Evolutionary conservation across 2,329 filamentous ascomycete genomes (phyloP), one percentile per base, ranked within the genome.

Genomic region (Alternaria conjuncta): DNA sequence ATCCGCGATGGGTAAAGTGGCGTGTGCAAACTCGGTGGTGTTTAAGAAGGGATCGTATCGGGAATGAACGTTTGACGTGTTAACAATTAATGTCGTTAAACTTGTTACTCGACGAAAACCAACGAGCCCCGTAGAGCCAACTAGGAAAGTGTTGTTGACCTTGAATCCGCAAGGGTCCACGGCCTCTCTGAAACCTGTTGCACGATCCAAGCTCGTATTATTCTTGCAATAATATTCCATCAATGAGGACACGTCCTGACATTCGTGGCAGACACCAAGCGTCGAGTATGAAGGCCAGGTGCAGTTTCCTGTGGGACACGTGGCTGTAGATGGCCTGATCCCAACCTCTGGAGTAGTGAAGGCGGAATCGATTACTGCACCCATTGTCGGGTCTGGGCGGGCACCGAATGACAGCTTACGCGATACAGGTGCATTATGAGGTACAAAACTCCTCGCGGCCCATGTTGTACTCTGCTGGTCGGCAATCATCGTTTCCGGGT

Each of bases 201-300:
- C n/a, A 36, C 10, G 10, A 13, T 21, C 23, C 15, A 55, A 3
- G n/a, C 2, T 0, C 2, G 50, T 55, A n/a, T 51, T 20, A 11
- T 69, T 64, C 21, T 60, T 10, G 43, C 69, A 71, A 5, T 43
- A 4, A 23, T 64, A 67, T 28, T 55, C 13, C 1, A 71, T 36
- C 8, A 66, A 5, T 1, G 44, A 25, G 0, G 69, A 65, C 11
- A 69, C 43, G 12, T 73, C 65, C 13, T 69, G 46, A 46, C 67
- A 71, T 21, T 61, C 30, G 23, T 68, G 64, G 26, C 70, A 71
- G 9, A 71, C 59, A 8, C 62, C 70, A 15, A 72, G 63, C 3
- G 70, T 66, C 2, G 60, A 49, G 26, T 70, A 71, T 5, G 36
- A 12, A 3, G 60, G 44, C 70, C 70, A 72, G n/a, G 60, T 64